Evolutionary conservation across 257 asterid genomes (phyloP).

Genomic region (Hygrophila difformis): DNA sequence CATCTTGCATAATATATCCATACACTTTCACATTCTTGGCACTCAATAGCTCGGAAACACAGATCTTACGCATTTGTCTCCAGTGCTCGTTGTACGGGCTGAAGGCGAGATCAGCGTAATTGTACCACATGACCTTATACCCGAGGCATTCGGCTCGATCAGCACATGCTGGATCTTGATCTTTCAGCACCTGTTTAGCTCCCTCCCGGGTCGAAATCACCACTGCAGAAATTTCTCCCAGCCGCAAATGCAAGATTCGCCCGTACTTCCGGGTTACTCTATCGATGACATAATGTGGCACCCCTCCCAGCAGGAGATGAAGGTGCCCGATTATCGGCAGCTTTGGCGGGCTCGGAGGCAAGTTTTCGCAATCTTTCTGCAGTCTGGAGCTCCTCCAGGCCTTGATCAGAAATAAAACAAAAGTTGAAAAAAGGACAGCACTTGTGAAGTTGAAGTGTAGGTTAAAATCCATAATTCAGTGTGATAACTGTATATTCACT

Average conservation of each 20-base stretch:
- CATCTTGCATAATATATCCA: slow-evolving; percentile 8
- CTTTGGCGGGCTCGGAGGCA: too few species aligned
- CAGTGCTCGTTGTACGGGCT: slow-evolving; percentile 14
- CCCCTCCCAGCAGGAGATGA: slow-evolving; percentile 25
- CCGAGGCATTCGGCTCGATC: too few species aligned
- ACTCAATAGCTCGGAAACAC: slow-evolving; percentile 12
- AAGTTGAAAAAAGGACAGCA: slow-evolving; percentile 3
- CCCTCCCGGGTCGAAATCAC: slow-evolving; percentile 14
- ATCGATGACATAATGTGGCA: slow-evolving; percentile 17
- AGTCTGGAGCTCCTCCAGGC: neutral
- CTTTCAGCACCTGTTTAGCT: slow-evolving; percentile 17
- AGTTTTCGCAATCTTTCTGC: neutral
- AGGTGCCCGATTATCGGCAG: slow-evolving; percentile 37
- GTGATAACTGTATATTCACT: too few species aligned
- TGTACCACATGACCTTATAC: too few species aligned
- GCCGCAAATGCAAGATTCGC: slow-evolving; percentile 15
- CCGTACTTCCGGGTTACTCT: slow-evolving; percentile 22
- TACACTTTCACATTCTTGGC: slow-evolving; percentile 11
- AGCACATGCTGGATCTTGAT: slow-evolving; percentile 14
- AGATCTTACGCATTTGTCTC: too few species aligned
- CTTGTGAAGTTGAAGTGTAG: slow-evolving; percentile 15
- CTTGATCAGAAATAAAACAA: slow-evolving; percentile 12
- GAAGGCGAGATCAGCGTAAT: slow-evolving; percentile 9
- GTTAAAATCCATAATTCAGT: neutral
- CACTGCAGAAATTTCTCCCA: slow-evolving; percentile 18